Percentiles rank a stretch among this genome's conserved stretches.
Evolutionary conservation across 1,284 basidiomycete genomes (phyloP).

Genomic region (Xerocomus nothofagi): DNA sequence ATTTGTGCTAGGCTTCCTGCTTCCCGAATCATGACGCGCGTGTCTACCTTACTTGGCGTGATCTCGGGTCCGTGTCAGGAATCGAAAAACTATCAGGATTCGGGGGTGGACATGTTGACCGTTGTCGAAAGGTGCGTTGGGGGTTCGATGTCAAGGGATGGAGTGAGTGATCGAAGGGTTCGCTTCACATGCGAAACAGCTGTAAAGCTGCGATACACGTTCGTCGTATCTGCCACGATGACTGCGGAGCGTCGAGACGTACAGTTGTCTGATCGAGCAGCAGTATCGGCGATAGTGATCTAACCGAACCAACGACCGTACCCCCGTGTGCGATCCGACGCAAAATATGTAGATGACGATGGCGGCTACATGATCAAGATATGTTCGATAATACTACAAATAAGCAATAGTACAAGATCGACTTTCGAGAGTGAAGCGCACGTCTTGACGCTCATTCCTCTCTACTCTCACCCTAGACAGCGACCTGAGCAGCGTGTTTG

Average conservation of each 20-base stretch:
- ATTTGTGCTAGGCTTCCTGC: slow-evolving; percentile 3
- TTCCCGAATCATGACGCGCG: background rate
- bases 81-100: too few relatives aligned
- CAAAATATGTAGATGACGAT: background rate
- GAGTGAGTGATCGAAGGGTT: background rate
- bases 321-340: background rate
- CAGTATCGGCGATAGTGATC: background rate
- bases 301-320: background rate
- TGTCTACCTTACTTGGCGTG: background rate
- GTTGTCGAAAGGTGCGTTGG: background rate
- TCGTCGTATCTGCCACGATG: background rate
- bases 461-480: background rate
- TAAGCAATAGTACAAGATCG: slow-evolving; percentile 12
- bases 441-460: background rate
- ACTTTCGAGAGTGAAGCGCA: background rate
- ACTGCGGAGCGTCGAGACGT: slow-evolving; percentile 4
- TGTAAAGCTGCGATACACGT: background rate
- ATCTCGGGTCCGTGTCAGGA: slow-evolving; percentile 14
- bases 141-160: background rate
- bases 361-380: background rate
- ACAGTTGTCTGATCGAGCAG: background rate
- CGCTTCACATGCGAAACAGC: background rate
- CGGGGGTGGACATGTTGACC: background rate
- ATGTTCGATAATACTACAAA: slow-evolving; percentile 16
- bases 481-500: background rate